Percentiles rank a stretch among this genome's conserved stretches.
phyloP scores from a whole-genome alignment of 257 asterid species.

The Nemophila menziesii region DNA sequence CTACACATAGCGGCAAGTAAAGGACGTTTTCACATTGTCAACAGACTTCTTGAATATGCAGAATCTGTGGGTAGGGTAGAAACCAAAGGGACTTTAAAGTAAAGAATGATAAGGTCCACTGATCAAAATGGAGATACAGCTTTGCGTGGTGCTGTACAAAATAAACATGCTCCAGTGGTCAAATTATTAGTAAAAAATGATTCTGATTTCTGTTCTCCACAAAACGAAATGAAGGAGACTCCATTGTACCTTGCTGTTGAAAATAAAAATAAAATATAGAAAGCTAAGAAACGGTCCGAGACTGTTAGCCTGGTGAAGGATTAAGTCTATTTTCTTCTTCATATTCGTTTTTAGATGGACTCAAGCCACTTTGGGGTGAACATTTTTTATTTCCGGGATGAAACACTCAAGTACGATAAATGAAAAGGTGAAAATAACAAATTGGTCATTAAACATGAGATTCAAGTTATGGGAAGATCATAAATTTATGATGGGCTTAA shows the following conservation, averaged over 20 bases:
- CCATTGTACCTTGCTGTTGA: slow-evolving; percentile 7
- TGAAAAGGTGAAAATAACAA: too few species aligned
- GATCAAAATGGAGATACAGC: slow-evolving; percentile 1
- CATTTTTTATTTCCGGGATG: too few species aligned
- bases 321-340: too few species aligned
- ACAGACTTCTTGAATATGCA: slow-evolving; percentile 1
- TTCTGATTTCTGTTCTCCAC: not conserved
- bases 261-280: too few species aligned
- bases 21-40: not conserved
- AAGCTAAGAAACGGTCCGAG: too few species aligned
- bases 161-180: not conserved
- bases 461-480: too few species aligned
- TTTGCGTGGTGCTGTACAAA: slow-evolving; percentile 8
- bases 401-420: too few species aligned
- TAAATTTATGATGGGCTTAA: too few species aligned
- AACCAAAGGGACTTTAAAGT: not conserved
- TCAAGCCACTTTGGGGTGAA: too few species aligned
- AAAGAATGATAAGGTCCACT: not conserved
- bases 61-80: not conserved
- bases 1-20: slow-evolving; percentile 17
- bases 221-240: not conserved
- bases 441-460: too few species aligned
- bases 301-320: too few species aligned
- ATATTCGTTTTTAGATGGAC: too few species aligned
- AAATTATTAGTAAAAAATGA: not conserved